Percentiles rank a stretch among this genome's conserved stretches.
Evolutionary conservation across 2,329 filamentous ascomycete genomes (phyloP).

Genomic region (Aspergillus fructus): DNA sequence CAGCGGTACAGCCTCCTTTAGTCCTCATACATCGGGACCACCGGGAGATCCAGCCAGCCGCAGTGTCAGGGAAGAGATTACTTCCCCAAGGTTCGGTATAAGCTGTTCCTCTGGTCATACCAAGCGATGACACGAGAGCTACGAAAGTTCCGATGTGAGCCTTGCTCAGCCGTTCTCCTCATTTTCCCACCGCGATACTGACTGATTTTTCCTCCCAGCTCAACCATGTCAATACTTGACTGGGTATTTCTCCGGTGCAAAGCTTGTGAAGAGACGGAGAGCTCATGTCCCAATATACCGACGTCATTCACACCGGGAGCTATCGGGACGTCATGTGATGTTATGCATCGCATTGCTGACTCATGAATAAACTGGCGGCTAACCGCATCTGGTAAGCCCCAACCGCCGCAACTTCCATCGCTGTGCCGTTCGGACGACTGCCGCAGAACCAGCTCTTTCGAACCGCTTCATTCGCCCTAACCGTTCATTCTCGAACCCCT

Average conservation of each 20-base stretch:
- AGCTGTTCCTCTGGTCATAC: constrained; percentile 9
- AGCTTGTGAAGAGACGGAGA: neutral
- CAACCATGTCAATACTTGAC: neutral
- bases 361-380: neutral
- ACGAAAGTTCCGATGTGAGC: neutral
- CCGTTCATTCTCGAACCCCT: constrained; percentile 11
- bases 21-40: constrained; percentile 8
- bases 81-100: constrained; percentile 25
- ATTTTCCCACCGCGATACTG: neutral
- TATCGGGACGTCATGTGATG: constrained; percentile 25
- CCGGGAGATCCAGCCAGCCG: constrained; percentile 13
- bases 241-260: too few relatives aligned
- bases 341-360: neutral
- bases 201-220: neutral
- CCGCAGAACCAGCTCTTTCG: constrained; percentile 27
- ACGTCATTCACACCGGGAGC: constrained; percentile 19
- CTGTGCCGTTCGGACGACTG: constrained; percentile 14
- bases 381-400: constrained; percentile 10
- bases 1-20: constrained; percentile 4
- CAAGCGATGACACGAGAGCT: neutral
- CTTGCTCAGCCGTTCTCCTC: neutral
- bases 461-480: constrained; percentile 24
- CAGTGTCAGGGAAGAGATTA: constrained; percentile 19
- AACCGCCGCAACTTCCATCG: constrained; percentile 20
- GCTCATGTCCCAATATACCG: constrained; percentile 5